Conservation (phyloP, 2,329 filamentous ascomycete genomes). For the Aspergillus pseudoglaucus region DNA sequence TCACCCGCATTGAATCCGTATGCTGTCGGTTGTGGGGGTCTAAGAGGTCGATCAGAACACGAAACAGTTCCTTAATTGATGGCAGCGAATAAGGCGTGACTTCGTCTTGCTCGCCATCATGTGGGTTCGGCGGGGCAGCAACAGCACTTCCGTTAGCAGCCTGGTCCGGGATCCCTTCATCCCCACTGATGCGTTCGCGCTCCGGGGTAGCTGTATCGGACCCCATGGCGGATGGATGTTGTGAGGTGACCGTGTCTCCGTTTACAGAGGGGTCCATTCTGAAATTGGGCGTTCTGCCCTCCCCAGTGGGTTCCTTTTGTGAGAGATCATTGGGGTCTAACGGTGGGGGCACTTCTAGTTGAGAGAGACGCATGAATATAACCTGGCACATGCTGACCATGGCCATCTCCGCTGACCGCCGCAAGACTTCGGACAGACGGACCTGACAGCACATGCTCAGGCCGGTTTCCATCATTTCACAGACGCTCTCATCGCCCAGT, state of each 20-base stretch:
- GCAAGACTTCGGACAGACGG: slow-evolving; percentile 80
- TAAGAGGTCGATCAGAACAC: slow-evolving; percentile 85
- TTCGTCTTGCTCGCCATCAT: slow-evolving; percentile 44
- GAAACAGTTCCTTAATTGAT: slow-evolving; percentile 88
- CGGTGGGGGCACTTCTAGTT: slow-evolving; percentile 69
- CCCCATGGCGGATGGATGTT: slow-evolving; percentile 39
- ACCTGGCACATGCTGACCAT: slow-evolving; percentile 99
- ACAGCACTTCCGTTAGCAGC: slow-evolving; percentile 26
- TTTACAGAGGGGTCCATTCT: slow-evolving; percentile 78
- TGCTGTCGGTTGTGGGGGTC: slow-evolving; percentile 90
- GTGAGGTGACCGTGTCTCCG: slow-evolving; percentile 54
- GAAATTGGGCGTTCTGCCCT: slow-evolving; percentile 64
- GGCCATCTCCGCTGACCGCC: slow-evolving; percentile 86
- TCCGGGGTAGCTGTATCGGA: slow-evolving; percentile 30
- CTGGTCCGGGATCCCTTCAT: slow-evolving; percentile 25
- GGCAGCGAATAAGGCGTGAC: slow-evolving; percentile 88
- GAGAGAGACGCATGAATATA: slow-evolving; percentile 88
- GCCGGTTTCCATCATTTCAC: slow-evolving; percentile 98
- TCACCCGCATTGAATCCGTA: slow-evolving; percentile 91
- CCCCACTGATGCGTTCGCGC: slow-evolving; percentile 26
- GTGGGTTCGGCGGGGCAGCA: slow-evolving; percentile 29
- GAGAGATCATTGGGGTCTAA: slow-evolving; percentile 58
- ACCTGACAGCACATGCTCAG: slow-evolving; percentile 95
- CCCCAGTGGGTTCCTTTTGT: slow-evolving; percentile 40
- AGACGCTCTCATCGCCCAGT: slow-evolving; percentile 95